These are phyloP conservation scores for Andrographis paniculata DNA, from an alignment of 305 asterid species.

Conservation along the genomic window DNA sequence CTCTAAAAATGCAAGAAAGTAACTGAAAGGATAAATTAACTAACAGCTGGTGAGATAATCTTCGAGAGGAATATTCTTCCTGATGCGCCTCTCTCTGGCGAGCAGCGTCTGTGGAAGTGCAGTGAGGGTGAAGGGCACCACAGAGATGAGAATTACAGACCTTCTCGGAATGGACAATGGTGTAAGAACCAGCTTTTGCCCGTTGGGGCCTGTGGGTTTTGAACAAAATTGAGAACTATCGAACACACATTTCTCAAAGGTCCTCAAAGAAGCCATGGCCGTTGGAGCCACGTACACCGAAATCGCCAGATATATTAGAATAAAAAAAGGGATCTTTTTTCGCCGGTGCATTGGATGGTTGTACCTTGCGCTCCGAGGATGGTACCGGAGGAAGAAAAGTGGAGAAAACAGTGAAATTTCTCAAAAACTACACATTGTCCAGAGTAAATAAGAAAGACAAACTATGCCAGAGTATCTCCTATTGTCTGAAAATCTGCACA, in stretches of 20 bases:
- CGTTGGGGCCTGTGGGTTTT: conserved; percentile 17
- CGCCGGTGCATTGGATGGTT: no score
- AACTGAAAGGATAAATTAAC: conserved; percentile 17
- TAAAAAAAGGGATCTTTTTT: no score
- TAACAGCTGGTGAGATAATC: conserved; percentile 56
- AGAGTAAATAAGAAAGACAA: no score
- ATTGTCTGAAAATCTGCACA: no score
- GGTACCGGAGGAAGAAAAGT: no score
- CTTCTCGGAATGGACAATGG: conserved; percentile 65
- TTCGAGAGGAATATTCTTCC: conserved; percentile 62
- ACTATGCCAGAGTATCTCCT: no score
- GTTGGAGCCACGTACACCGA: conserved; percentile 23
- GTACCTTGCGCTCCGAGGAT: neutral
- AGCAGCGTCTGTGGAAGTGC: conserved; percentile 46
- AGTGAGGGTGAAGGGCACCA: conserved; percentile 37
- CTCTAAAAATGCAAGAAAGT: conserved; percentile 9
- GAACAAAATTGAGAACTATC: conserved; percentile 14
- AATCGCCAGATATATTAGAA: no score
- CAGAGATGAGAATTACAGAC: conserved; percentile 52
- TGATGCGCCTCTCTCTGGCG: conserved; percentile 89
- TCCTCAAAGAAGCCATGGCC: conserved; percentile 33
- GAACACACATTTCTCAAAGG: conserved; percentile 13
- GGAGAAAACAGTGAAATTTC: no score
- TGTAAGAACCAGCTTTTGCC: conserved; percentile 14
- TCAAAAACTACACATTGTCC: no score